A percentile compares a stretch with the other conserved stretches of the same genome.
phyloP scores from a whole-genome alignment of 1,284 basidiomycete genomes.

The Fomitopsis schrenkii region DNA sequence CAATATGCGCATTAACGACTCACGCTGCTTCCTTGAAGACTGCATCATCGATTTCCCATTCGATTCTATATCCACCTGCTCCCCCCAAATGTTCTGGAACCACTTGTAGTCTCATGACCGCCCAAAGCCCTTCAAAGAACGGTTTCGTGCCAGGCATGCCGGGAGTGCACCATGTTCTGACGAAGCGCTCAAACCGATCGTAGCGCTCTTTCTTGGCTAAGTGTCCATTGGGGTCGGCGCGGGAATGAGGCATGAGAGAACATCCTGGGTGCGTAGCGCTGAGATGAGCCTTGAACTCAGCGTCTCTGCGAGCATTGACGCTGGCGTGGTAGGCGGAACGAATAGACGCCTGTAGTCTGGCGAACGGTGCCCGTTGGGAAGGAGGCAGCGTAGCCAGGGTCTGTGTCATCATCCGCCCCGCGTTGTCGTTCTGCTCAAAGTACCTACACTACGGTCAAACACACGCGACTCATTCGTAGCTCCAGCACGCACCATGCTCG shows the following conservation, averaged over 20 bases:
- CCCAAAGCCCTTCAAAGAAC: constrained; percentile 77
- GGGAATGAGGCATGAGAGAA: constrained; percentile 64
- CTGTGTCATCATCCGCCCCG: constrained; percentile 73
- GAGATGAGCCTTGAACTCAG: constrained; percentile 75
- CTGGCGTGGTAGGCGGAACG: constrained; percentile 73
- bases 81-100: constrained; percentile 71
- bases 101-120: constrained; percentile 67
- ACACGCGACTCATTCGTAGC: constrained; percentile 1
- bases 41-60: constrained; percentile 82
- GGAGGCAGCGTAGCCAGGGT: constrained; percentile 71
- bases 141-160: constrained; percentile 79
- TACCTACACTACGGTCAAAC: constrained; percentile 47
- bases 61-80: constrained; percentile 58
- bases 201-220: constrained; percentile 70
- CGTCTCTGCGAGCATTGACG: constrained; percentile 61
- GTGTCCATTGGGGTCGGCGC: constrained; percentile 54
- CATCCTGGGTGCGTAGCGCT: constrained; percentile 68
- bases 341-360: constrained; percentile 71
- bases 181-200: constrained; percentile 65
- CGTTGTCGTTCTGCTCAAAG: constrained; percentile 70
- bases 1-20: constrained; percentile 31
- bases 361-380: constrained; percentile 72
- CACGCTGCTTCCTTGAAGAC: constrained; percentile 82
- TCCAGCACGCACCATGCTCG: constrained; percentile 55
- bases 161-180: constrained; percentile 72